A percentile compares a stretch with the other conserved stretches of the same genome.
phyloP scores from a whole-genome alignment of 306 rosid genomes.

The Pterocarpus macrocarpus region DNA sequence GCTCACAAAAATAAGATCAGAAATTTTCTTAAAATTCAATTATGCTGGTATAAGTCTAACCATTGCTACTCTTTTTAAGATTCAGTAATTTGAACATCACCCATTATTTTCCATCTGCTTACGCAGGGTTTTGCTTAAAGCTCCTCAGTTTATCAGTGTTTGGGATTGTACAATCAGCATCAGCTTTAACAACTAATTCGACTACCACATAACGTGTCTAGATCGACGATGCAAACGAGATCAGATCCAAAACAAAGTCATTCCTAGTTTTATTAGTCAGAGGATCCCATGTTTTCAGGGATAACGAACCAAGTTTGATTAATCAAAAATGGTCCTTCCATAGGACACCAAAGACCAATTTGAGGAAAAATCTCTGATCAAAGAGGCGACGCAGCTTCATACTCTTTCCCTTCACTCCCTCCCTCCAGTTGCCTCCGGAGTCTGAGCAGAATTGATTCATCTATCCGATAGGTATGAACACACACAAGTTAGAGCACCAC shows the following conservation, averaged over 20 bases:
- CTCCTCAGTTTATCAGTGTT: neutral
- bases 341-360: neutral
- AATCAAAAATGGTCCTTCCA: neutral
- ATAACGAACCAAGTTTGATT: neutral
- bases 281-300: constrained; percentile 10
- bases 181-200: neutral
- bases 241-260: constrained; percentile 5
- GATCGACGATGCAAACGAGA: neutral
- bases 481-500: constrained; percentile 14
- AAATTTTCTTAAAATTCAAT: neutral
- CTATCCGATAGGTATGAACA: constrained; percentile 26
- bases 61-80: neutral
- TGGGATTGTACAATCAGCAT: neutral
- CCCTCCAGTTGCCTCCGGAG: constrained; percentile 15
- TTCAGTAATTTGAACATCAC: neutral
- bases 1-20: neutral
- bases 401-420: neutral
- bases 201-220: neutral
- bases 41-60: neutral
- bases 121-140: neutral
- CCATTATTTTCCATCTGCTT: neutral
- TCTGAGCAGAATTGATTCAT: constrained; percentile 15
- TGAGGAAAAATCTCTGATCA: constrained; percentile 4
- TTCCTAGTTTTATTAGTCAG: neutral
- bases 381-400: constrained; percentile 18